Base-by-base conservation (phyloP, 1,284 basidiomycete genomes). In the Trichosporon sp. region DNA sequence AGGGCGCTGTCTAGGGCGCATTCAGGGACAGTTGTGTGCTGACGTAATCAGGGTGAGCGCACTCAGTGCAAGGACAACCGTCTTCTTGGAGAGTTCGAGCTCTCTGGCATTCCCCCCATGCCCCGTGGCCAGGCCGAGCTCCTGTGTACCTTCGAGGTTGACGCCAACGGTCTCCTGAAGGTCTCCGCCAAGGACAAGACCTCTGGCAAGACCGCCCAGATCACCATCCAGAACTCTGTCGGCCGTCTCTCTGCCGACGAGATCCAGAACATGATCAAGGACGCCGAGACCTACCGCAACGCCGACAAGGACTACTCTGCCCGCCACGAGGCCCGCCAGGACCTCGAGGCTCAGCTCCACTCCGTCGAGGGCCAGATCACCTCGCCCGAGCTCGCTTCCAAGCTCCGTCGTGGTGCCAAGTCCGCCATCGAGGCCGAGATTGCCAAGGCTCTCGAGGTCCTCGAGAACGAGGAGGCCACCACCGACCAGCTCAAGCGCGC, bases 181-280 rank as follows among this genome's bases (percentile, higher is more conserved):
- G 95, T 98, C 72, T 95, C 94, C 67, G 94, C 94, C 70, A 89
- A 90, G 86, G 95, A 98, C 85, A 91, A 92, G 84, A 92, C 94
- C 67, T 96, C 94, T 56, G 95, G 95, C 83, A 92, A 93, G 84
- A 95, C 95, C 86, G 94, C 95, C 70, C 93, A 93, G 78, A 97
- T 97, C 86, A 83, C 84, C 65, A 85, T 82, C 79, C 93, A 92
- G 91, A 84, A 80, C 89, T 96, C 94, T 70, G 94, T 96, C 80
- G 95, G 95, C 75, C 93, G 95, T 86, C 89, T 98, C 76, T 96
- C 94, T 58, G 89, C 90, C 64, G 91, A 89, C 75, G 95, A 98
- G 88, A 98, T 97, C 75, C 92, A 95, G 79, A 92, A 95, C 85
- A 98, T 98, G 95, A 95, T 97, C 87, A 93, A 94, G 87, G 93